Evolutionary conservation across 306 rosid species (phyloP), one percentile per base, ranked within the genome.

Genomic region (Senna tora): DNA sequence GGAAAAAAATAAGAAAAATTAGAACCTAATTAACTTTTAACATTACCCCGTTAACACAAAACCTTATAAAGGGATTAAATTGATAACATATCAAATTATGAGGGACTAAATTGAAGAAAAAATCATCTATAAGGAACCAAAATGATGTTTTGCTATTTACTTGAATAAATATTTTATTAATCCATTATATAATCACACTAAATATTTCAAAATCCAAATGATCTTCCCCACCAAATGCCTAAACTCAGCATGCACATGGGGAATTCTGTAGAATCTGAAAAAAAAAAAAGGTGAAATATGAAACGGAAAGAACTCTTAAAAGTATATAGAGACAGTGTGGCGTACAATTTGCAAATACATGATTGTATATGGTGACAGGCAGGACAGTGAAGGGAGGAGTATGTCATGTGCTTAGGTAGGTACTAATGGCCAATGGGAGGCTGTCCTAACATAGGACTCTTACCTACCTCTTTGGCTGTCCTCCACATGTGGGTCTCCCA

Each of bases 401-500:
- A 10, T 71, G 69, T 86, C 97, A 92, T 89, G 90, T 92, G 94
- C 87, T 76, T 81, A 66, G 85, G 88, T 78, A 78, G n/a, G n/a
- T n/a, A n/a, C n/a, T n/a, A n/a, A n/a, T n/a, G n/a, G n/a, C 71
- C 9, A 36, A 74, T 61, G 80, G 80, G 75, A 77, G 71, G 76
- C 65, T 58, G 83, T 80, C 88, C 86, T 39, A 51, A 73, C 64
- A 81, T 33, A 59, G 28, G 19, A 63, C 54, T 45, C 81, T 84
- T 12, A 43, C 52, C 47, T 85, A 88, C 88, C 89, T 72, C 81
- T 71, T 79, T 49, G 83, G 77, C 75, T 80, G 81, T 74, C 87
- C 58, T 80, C 80, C 92, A 78, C 93, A 82, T 80, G 87, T 78
- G 79, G 65, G 78, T 75, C 64, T 60, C 71, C 68, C 64, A 55